Conservation (phyloP, 2,329 filamentous ascomycete genomes). For the Didymella sp. region DNA sequence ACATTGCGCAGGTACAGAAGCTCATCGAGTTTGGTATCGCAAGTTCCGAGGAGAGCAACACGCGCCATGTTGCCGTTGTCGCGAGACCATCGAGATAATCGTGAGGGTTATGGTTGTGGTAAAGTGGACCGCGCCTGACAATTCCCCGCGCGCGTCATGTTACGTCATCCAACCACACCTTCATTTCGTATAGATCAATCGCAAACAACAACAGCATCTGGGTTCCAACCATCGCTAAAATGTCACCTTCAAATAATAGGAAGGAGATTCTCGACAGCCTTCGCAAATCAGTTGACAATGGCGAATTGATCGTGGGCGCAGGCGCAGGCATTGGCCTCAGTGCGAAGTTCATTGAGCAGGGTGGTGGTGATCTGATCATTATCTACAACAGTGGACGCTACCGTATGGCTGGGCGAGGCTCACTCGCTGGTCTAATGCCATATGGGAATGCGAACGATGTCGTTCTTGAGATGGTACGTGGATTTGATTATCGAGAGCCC, state of each 20-base stretch:
- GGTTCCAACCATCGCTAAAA: constrained; percentile 35
- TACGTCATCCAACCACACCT: constrained; percentile 15
- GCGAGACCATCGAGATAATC: background rate
- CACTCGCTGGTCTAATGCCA: constrained; percentile 72
- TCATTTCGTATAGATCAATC: background rate
- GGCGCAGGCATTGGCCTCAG: constrained; percentile 74
- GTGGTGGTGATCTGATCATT: constrained; percentile 73
- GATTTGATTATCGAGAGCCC: background rate
- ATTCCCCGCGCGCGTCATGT: constrained; percentile 9
- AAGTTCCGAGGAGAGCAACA: constrained; percentile 67
- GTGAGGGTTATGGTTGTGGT: background rate
- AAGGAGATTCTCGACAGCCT: constrained; percentile 63
- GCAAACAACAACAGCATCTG: background rate
- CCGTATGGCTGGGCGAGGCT: constrained; percentile 75
- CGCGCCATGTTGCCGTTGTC: constrained; percentile 10
- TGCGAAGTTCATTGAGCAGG: constrained; percentile 73
- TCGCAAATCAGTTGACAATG: constrained; percentile 60
- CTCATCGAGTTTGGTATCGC: constrained; percentile 69
- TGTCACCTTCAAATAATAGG: constrained; percentile 66
- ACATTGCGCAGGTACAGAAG: constrained; percentile 61
- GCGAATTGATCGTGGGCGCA: constrained; percentile 69
- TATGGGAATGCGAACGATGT: constrained; percentile 75
- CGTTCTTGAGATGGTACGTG: constrained; percentile 68
- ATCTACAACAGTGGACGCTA: constrained; percentile 76
- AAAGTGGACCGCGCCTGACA: background rate